Percentiles rank a stretch among this genome's conserved stretches.
Conservation (phyloP, 768 basidiomycete species). For the Pleurotus tuoliensis region DNA sequence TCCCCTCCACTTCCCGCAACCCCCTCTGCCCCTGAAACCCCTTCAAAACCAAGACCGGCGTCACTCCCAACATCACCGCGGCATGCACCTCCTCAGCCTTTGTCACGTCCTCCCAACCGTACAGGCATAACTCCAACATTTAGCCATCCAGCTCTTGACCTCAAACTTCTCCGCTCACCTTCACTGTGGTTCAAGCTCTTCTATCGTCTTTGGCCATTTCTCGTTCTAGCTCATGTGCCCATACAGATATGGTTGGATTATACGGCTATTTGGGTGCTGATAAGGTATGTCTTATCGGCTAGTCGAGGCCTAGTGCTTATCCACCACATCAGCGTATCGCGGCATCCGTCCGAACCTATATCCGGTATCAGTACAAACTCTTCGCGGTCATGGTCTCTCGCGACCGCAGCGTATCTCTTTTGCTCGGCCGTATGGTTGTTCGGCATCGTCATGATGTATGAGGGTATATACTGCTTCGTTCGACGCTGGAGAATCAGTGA, state of each 20-base stretch:
- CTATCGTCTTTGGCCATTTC: constrained; percentile 66
- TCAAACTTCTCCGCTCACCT: constrained; percentile 64
- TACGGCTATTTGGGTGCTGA: constrained; percentile 77
- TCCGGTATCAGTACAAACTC: constrained; percentile 64
- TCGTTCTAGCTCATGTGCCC: constrained; percentile 69
- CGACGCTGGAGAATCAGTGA: constrained; percentile 78
- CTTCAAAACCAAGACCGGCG: constrained; percentile 11
- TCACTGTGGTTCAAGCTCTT: constrained; percentile 50
- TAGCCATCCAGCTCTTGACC: constrained; percentile 60
- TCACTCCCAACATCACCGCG: constrained; percentile 42
- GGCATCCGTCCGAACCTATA: constrained; percentile 66
- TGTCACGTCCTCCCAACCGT: constrained; percentile 22
- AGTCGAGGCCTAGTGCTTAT: background rate
- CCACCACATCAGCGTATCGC: constrained; percentile 53
- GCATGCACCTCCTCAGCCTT: constrained; percentile 15
- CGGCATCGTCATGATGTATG: constrained; percentile 72
- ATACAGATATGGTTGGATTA: constrained; percentile 87
- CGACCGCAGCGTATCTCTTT: constrained; percentile 76
- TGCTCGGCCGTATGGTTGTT: constrained; percentile 77
- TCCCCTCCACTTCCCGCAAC: constrained; percentile 15
- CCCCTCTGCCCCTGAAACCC: constrained; percentile 8
- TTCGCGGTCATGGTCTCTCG: constrained; percentile 54
- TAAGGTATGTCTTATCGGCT: constrained; percentile 55
- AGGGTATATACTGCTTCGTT: constrained; percentile 69
- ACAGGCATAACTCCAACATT: constrained; percentile 59